These are phyloP conservation scores for Bryoglossum gracile DNA, from an alignment of 495 filamentous ascomycete species.

Conservation along the genomic window DNA sequence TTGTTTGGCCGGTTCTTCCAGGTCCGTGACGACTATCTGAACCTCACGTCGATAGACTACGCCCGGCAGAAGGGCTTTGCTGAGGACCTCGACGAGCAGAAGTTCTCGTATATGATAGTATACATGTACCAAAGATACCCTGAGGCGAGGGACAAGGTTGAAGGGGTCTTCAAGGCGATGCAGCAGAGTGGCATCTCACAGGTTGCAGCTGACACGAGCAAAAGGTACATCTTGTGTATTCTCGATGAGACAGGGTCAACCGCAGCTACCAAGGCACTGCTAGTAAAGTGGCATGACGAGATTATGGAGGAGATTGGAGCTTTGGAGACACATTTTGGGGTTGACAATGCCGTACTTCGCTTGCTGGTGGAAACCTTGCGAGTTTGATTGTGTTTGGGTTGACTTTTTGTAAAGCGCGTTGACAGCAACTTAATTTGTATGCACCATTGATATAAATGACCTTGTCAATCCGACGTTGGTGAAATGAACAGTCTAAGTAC, in stretches of 20 bases:
- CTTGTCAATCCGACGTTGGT: background rate
- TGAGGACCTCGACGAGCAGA: conserved; percentile 36
- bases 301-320: background rate
- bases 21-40: conserved; percentile 35
- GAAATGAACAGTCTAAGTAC: background rate
- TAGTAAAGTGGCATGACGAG: background rate
- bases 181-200: background rate
- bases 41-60: conserved; percentile 26
- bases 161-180: conserved; percentile 1
- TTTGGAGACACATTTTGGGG: background rate
- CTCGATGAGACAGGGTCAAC: background rate
- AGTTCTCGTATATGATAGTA: conserved; percentile 32
- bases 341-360: background rate
- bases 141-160: background rate
- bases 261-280: background rate
- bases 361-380: background rate
- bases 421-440: background rate
- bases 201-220: background rate
- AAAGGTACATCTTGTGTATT: background rate
- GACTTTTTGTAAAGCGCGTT: background rate
- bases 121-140: conserved; percentile 10
- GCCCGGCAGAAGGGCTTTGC: conserved; percentile 32
- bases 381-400: background rate
- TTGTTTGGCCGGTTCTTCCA: conserved; percentile 31
- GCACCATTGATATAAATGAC: background rate